These are phyloP conservation scores for Flaveria linearis DNA, from an alignment of 129 eudicot genomes.

Conservation along the genomic window DNA sequence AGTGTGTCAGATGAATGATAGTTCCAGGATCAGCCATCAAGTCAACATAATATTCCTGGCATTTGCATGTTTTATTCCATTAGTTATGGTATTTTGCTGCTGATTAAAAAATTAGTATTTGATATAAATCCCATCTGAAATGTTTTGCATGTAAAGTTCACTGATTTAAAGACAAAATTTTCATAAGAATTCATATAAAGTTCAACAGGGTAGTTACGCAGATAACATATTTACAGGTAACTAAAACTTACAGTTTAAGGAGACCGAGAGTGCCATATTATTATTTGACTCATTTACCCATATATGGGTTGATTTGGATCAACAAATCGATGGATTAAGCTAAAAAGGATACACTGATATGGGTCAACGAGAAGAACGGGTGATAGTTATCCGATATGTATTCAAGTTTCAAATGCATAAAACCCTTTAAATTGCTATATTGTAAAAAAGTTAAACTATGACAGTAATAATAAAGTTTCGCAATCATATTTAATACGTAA, in stretches of 20 bases:
- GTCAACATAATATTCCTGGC: constrained; percentile 89
- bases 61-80: constrained; percentile 20
- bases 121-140: neutral
- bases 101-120: neutral
- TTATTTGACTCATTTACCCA: neutral
- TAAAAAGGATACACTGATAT: neutral
- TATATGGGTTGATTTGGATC: neutral
- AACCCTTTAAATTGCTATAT: neutral
- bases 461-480: neutral
- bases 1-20: constrained; percentile 74
- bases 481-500: neutral
- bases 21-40: constrained; percentile 97
- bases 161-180: neutral
- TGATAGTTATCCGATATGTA: neutral
- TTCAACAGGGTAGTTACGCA: neutral
- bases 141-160: neutral
- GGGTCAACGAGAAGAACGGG: neutral
- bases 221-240: neutral
- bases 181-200: neutral
- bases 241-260: neutral
- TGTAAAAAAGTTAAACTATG: neutral
- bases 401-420: neutral
- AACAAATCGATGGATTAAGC: neutral
- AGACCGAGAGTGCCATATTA: neutral
- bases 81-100: neutral